Percentiles rank a stretch among this genome's conserved stretches.
These are phyloP conservation scores for Ricinus communis DNA, from an alignment of 345 rosid species.

Conservation along the genomic window DNA sequence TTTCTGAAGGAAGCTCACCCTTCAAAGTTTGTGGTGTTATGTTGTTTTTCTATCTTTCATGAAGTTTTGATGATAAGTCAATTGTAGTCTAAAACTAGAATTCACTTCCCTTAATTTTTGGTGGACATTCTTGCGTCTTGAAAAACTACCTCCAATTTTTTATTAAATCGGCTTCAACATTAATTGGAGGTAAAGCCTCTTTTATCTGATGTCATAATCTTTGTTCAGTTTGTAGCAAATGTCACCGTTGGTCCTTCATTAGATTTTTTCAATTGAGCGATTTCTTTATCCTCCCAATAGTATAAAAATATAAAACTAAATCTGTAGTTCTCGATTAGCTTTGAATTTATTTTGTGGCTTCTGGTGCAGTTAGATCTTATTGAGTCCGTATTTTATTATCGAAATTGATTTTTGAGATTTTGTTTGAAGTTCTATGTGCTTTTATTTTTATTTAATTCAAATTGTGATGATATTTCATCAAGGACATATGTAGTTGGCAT, in stretches of 20 bases:
- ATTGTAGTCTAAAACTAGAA: slow-evolving; percentile 2
- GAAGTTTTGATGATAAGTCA: background rate
- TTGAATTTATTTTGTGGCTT: background rate
- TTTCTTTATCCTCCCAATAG: background rate
- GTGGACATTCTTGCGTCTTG: too few relatives aligned
- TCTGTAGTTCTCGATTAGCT: background rate
- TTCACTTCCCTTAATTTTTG: too few relatives aligned
- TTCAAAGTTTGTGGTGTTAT: background rate
- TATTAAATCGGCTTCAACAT: slow-evolving; percentile 8
- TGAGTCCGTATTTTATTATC: background rate
- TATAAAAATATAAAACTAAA: background rate
- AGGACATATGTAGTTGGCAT: slow-evolving; percentile 12
- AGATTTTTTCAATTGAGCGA: background rate
- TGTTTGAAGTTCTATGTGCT: background rate
- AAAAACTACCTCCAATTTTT: background rate
- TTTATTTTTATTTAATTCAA: background rate
- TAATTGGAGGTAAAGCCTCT: background rate
- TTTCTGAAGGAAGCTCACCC: background rate
- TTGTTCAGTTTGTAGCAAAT: background rate
- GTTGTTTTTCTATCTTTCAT: background rate
- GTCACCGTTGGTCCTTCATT: background rate
- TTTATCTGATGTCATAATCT: slow-evolving; percentile 1
- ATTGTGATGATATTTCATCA: background rate
- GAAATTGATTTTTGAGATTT: background rate
- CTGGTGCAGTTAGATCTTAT: background rate